These are phyloP conservation scores for Moniliophthora roreri DNA, from an alignment of 1,284 basidiomycete genomes.

Conservation along the genomic window DNA sequence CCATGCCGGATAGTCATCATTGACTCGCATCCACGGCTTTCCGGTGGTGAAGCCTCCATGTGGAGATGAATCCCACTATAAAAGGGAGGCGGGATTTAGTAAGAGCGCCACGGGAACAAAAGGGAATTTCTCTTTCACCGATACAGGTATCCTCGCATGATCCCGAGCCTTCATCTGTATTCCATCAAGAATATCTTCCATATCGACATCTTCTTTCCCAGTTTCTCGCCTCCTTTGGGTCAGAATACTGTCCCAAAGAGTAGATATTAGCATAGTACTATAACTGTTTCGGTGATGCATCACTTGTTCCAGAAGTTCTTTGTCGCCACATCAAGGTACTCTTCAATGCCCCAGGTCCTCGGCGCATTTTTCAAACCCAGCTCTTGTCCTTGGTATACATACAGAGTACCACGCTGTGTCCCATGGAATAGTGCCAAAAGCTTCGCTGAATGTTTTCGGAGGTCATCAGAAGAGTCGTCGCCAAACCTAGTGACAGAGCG, in stretches of 20 bases:
- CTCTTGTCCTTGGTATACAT: constrained; percentile 76
- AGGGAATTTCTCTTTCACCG: constrained; percentile 41
- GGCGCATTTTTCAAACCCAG: constrained; percentile 73
- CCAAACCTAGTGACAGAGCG: constrained; percentile 67
- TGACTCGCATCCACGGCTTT: constrained; percentile 76
- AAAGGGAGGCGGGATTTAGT: background rate
- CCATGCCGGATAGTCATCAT: constrained; percentile 65
- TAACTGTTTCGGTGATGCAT: background rate
- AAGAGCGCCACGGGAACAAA: background rate
- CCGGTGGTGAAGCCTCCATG: constrained; percentile 68
- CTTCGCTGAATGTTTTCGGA: constrained; percentile 59
- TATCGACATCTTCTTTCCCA: constrained; percentile 45
- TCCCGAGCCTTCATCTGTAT: constrained; percentile 69
- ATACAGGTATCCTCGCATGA: constrained; percentile 69
- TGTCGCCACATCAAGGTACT: constrained; percentile 68
- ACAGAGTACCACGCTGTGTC: constrained; percentile 66
- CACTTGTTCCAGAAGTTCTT: constrained; percentile 49
- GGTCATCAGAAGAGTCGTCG: constrained; percentile 50
- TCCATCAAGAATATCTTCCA: constrained; percentile 55
- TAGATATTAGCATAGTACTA: background rate
- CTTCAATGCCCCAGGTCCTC: constrained; percentile 63
- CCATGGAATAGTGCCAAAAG: constrained; percentile 63
- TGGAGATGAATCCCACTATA: constrained; percentile 56
- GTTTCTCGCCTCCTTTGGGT: constrained; percentile 36
- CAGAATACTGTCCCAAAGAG: constrained; percentile 31